Base-by-base conservation (phyloP, 2,329 filamentous ascomycete genomes). In the Aquanectria penicillioides region DNA sequence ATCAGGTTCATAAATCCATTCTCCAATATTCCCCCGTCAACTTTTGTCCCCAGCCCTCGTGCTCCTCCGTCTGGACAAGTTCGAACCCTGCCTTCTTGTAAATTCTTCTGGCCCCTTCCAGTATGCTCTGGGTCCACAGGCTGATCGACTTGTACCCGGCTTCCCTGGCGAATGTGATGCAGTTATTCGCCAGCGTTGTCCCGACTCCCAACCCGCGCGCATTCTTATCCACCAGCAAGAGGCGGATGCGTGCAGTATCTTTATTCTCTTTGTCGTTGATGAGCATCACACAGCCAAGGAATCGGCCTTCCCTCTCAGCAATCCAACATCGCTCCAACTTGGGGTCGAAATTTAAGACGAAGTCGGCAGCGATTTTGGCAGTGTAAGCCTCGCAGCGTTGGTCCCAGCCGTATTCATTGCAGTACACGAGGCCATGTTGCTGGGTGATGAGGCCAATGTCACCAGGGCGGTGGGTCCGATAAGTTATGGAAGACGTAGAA, bases 251-350 rank as follows among this genome's bases (percentile, higher is more conserved):
- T 10, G 69, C 70, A 10, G 49, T 55, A 6, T 62, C 9, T 10
- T 51, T 25, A 12, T 22, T n/a, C 25, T 60, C 23, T 23, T 22
- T 40, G 20, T 69, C 64, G 7, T 59, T 62, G 33, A 66, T 46
- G 1, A 73, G 44, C n/a, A 69, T 61, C 17, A 73, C 53, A 44
- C 63, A 69, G 6, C 71, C 70, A 1, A 67, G 38, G 29, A 73
- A 73, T 5, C 61, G 20, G 4, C 47, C 64, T 5, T 60, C 58
- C 4, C 44, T 54, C 40, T 73, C 70, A 0, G 68, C 69, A 10
- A 73, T 70, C 70, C 70, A 73, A 55, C 66, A 68, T 2, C 62
- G 66, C n/a, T 72, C 70, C n/a, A 11, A 23, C 8, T 31, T 29
- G 3, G 65, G 59, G 20, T 72, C 60, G 49, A 63, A 64, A 12